phyloP scores from a whole-genome alignment of 1,139 yeast species.

The Pneumocystis oryctolagi region DNA sequence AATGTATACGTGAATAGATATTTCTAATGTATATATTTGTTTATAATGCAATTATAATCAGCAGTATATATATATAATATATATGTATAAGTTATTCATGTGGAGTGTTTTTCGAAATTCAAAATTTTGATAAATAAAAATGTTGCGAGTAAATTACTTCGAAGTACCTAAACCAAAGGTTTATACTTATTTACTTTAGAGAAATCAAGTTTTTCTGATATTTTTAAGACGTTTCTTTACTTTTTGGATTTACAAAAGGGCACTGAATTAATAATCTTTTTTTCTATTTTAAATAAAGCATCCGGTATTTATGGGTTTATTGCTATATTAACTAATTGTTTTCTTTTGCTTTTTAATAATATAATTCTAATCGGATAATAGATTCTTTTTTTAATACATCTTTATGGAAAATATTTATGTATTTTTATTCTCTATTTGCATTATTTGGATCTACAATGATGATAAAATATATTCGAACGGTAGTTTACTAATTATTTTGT shows the following conservation, averaged over 20 bases:
- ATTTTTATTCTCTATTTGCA: not conserved
- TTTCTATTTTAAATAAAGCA: constrained; percentile 72
- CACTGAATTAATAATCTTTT: constrained; percentile 66
- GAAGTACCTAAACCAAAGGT: not conserved
- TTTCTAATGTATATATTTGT: too few species aligned
- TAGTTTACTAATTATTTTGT: not conserved
- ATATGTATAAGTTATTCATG: not conserved
- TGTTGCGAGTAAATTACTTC: not conserved
- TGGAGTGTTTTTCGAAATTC: not conserved
- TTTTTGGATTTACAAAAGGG: constrained; percentile 70
- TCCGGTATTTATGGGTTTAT: constrained; percentile 79
- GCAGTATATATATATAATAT: not conserved
- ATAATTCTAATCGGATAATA: not conserved
- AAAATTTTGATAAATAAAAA: not conserved
- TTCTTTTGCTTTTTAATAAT: not conserved
- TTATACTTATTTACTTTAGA: not conserved
- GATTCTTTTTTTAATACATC: not conserved
- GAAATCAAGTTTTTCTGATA: constrained; percentile 1
- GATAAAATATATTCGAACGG: not conserved
- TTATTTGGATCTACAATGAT: not conserved
- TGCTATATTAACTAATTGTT: constrained; percentile 50
- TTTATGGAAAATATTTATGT: not conserved
- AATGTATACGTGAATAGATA: too few species aligned
- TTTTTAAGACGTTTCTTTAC: constrained; percentile 32
- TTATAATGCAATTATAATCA: too few species aligned